Evolutionary conservation across 2,329 filamentous ascomycete species (phyloP), one percentile per base, ranked within the genome.

Genomic region (Trichoderma koningii): DNA sequence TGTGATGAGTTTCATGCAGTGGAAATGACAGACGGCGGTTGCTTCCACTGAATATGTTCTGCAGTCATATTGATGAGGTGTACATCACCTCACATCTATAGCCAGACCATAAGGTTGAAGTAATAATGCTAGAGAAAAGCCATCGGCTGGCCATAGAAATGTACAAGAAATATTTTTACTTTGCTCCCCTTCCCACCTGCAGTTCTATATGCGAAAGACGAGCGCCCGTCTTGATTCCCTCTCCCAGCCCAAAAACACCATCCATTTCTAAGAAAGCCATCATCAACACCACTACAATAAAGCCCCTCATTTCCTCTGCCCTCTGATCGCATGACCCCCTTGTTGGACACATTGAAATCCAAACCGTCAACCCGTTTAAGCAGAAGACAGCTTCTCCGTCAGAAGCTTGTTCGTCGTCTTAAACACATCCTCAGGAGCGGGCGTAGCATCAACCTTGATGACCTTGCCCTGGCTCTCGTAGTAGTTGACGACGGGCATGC

Each of bases 401-500:
- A 89, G 76, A 72, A 80, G 78, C 72, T 77, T 77, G 73, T 80
- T 77, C 1, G 86, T 88, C 60, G 78, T 80, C 69, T 75, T 74
- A 72, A 84, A 87, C 55, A 89, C 87, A 30, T 75, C 83, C 30
- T 91, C 87, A 2, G 91, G 88, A 7, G 79, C 72, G 50, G 86
- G 84, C 28, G 87, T 89, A 34, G 93, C 92, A 71, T 89, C 83
- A 51, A 98, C 84, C 80, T 88, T 91, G 76, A 96, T 86, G 17
- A 98, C 92, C 75, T 89, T 88, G 71, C 86, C 87, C 79, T 93
- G 82, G 72, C 83, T 82, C 73, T 89, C 88, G 76, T 90, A 98
- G 76, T 92, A 87, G 71, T 96, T 85, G 63, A 99, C 92, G 53
- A 98, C 95, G 28, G 95, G 95, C 94, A 98, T 97, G 80, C 92